Evolutionary conservation across 306 rosid genomes (phyloP).

Genomic region (Citrullus amarus): DNA sequence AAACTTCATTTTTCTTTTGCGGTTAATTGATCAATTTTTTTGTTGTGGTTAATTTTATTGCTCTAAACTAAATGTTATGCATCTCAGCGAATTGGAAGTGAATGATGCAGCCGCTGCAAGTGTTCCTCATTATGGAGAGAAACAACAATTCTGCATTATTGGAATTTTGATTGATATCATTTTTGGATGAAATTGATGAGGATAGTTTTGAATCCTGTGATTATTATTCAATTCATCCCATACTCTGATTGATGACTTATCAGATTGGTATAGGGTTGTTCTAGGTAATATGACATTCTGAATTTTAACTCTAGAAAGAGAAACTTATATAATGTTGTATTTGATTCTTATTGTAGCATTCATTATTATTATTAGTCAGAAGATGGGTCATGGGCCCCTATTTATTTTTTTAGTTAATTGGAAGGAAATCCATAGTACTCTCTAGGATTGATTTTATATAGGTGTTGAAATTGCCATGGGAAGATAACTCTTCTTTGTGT

Average conservation of each 20-base stretch:
- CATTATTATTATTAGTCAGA: neutral
- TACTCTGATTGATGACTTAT: neutral
- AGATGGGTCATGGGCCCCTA: neutral
- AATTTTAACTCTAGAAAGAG: neutral
- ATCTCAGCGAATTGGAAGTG: slow-evolving; percentile 1
- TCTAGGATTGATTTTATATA: too few relatives aligned
- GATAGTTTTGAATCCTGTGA: neutral
- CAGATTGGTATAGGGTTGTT: neutral
- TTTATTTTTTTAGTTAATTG: neutral
- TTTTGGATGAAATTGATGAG: slow-evolving; percentile 7
- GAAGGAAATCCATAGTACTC: too few relatives aligned
- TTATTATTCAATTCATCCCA: neutral
- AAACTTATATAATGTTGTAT: neutral
- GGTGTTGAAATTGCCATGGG: too few relatives aligned
- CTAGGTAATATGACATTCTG: neutral
- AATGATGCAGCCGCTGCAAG: neutral
- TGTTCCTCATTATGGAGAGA: neutral
- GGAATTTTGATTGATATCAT: neutral
- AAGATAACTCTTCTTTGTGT: too few relatives aligned
- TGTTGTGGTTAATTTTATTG: neutral
- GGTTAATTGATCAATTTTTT: neutral
- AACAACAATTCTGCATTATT: neutral
- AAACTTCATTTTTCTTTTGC: neutral
- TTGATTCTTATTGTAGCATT: neutral
- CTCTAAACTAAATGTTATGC: neutral